Base-by-base conservation (phyloP, 2,329 filamentous ascomycete species). In the Ophiostoma sp. region DNA sequence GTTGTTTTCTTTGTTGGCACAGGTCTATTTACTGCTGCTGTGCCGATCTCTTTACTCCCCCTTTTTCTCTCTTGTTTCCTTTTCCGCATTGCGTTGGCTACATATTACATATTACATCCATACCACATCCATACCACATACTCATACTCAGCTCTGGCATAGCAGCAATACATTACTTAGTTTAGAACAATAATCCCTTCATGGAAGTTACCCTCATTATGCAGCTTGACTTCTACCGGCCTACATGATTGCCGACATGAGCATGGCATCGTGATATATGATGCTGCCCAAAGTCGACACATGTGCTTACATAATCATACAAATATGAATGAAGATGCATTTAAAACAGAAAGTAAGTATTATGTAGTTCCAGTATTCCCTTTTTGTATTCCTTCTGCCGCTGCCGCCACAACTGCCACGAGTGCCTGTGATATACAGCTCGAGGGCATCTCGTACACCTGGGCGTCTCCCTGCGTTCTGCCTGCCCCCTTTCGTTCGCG, bases 131-230 rank as follows among this genome's bases (percentile, higher is more conserved):
- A n/a, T 35, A 67, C 64, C 7, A 68, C 57, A 64, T 64, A 52
- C 62, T 54, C 66, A 68, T 70, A 48, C 60, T 57, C 67, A n/a
- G 48, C 67, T 68, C 67, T 39, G 36, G 20, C 62, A 60, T n/a
- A 65, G 17, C 31, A 60, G 48, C 23, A 57, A 57, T 57, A 27
- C 20, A 27, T 57, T 27, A 57, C n/a, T 13, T 8, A 27, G 41
- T 57, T 23, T 52, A 31, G 23, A 15, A 33, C 13, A 27, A 27
- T 35, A 5, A 39, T 33, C 4, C 4, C 11, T 41, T 41, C 10
- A 41, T 15, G 39, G 39, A 41, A 41, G 13, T 13, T 41, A 13
- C 15, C 15, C 1, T 41, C 13, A 3, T 15, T 15, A 10, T 41
- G 39, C 10, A 15, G 11, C 15, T 41, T 41, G 27, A 31, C 27